phyloP scores from a whole-genome alignment of 2,329 filamentous ascomycete species.

The Paraconiothyrium sp. region DNA sequence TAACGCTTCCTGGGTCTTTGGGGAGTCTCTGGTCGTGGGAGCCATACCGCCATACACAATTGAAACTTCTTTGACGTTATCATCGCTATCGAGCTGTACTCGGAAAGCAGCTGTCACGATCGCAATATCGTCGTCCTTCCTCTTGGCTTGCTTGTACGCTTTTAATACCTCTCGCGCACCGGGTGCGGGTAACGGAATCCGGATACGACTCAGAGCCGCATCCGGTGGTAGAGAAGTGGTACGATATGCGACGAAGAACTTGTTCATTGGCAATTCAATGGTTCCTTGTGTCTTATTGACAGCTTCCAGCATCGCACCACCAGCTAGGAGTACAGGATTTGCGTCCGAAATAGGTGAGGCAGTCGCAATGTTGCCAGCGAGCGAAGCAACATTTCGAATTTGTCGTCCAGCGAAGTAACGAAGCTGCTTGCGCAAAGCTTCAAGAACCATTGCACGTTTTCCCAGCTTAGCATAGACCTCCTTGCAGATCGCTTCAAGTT shows the following conservation, averaged over 20 bases:
- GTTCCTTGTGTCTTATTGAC: constrained; percentile 72
- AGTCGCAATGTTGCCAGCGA: constrained; percentile 90
- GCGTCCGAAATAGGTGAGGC: constrained; percentile 95
- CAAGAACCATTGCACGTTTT: constrained; percentile 46
- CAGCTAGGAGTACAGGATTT: constrained; percentile 89
- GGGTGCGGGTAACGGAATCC: constrained; percentile 74
- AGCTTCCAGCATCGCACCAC: constrained; percentile 80
- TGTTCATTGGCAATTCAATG: constrained; percentile 73
- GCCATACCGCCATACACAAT: constrained; percentile 96
- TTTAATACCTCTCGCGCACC: constrained; percentile 80
- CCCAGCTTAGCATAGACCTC: constrained; percentile 67
- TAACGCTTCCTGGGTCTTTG: constrained; percentile 75
- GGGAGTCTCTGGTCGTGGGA: constrained; percentile 83
- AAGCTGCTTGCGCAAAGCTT: constrained; percentile 88
- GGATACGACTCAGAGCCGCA: constrained; percentile 82
- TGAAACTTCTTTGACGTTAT: constrained; percentile 75
- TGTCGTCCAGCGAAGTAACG: constrained; percentile 93
- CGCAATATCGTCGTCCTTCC: constrained; percentile 97
- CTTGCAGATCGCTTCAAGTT: constrained; percentile 84
- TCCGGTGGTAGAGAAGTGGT: constrained; percentile 81
- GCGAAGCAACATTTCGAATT: constrained; percentile 93
- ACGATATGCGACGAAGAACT: constrained; percentile 91
- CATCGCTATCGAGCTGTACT: constrained; percentile 72
- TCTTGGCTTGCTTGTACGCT: constrained; percentile 94
- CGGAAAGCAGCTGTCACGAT: constrained; percentile 90